Base-by-base conservation (phyloP, 176 grass and related monocot species). In the Pharus latifolius region DNA sequence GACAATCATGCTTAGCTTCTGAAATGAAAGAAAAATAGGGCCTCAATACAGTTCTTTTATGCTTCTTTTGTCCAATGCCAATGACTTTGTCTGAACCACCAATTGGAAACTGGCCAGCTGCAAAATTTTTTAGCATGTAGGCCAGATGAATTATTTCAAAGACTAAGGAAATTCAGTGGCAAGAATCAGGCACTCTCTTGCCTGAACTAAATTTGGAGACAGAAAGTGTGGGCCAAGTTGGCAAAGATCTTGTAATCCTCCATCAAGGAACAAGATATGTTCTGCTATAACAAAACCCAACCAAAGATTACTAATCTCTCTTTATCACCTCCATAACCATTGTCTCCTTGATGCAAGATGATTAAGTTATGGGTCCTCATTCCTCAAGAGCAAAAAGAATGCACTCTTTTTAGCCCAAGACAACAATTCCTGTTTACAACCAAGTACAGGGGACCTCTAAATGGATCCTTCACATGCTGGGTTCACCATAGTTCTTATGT, bases 381-480 rank as follows among this genome's bases (percentile, higher is more conserved):
- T 69, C 42, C 52, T 35, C 23, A 35, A 51, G 38, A 34, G n/a
- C 2, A 52, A 1, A 75, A 29, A 5, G 1, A 41, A n/a, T n/a
- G 17, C 53, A 49, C 5, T 5, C 43, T 24, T 14, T 63, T 34
- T 56, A n/a, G 4, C 24, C 27, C 11, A 51, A 52, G 50, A 53
- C 32, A 67, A 40, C 1, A 37, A 6, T 2, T 61, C 44, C 5
- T 68, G 62, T 74, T 61, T 5, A 56, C 9, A 45, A 67, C 9
- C 29, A 78, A 66, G 60, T 58, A 37, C 24, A 73, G 19, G 20
- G 29, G 25, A 50, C 22, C 22, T 60, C 60, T 52, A 19, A 78
- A 78, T 45, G 52, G 28, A 72, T 60, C 43, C 54, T 78, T 84
- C 60, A 67, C 46, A 70, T 71, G 13, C 40, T 47, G 29, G 13